Percentiles rank a stretch among this genome's conserved stretches.
Evolutionary conservation across 2,329 filamentous ascomycete genomes (phyloP).

Genomic region (Aureobasidium vineae): DNA sequence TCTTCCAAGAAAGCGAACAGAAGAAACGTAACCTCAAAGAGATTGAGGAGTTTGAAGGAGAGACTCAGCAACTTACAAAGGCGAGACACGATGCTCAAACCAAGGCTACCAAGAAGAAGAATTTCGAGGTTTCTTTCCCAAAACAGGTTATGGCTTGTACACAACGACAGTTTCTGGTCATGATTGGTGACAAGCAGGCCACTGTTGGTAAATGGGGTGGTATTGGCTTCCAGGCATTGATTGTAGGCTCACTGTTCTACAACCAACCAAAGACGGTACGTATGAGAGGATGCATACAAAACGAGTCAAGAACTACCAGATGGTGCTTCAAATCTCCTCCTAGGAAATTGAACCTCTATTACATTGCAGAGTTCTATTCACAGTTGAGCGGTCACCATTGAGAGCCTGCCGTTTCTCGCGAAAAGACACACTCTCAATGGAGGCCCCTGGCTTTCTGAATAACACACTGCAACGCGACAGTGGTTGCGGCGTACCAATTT

Average conservation of each 20-base stretch:
- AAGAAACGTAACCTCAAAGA: slow-evolving; percentile 59
- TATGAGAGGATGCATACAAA: too few relatives aligned
- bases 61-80: slow-evolving; percentile 62
- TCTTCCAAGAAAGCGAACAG: slow-evolving; percentile 66
- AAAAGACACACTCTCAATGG: too few relatives aligned
- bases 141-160: slow-evolving; percentile 79
- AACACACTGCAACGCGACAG: too few relatives aligned
- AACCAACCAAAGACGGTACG: slow-evolving; percentile 62
- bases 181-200: slow-evolving; percentile 82
- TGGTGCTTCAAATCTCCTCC: too few relatives aligned
- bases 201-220: slow-evolving; percentile 70
- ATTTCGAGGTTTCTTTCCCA: slow-evolving; percentile 79
- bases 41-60: slow-evolving; percentile 66
- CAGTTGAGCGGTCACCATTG: too few relatives aligned
- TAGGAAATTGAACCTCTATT: too few relatives aligned
- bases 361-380: too few relatives aligned
- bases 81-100: slow-evolving; percentile 72
- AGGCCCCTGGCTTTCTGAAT: too few relatives aligned
- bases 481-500: too few relatives aligned
- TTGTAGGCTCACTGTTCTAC: slow-evolving; percentile 77
- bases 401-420: too few relatives aligned
- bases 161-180: slow-evolving; percentile 79
- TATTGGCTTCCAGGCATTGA: slow-evolving; percentile 70
- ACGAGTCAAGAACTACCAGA: too few relatives aligned
- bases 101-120: slow-evolving; percentile 63